Base-by-base conservation (phyloP, 2,329 filamentous ascomycete genomes). In the Claviceps digitariae region DNA sequence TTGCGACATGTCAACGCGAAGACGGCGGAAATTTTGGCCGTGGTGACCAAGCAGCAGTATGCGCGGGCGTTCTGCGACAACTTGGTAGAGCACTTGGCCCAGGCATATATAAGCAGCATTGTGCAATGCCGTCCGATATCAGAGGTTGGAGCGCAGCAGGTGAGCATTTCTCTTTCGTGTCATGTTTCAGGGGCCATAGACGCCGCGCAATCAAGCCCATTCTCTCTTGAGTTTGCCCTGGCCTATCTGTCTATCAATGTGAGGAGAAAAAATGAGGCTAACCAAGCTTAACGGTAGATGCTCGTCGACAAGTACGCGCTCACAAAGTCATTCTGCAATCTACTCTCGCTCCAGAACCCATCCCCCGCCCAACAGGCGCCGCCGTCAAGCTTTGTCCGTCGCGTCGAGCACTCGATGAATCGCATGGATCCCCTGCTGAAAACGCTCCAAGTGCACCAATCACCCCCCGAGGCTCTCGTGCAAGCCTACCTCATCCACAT, bases 401-500 rank as follows among this genome's bases (percentile, higher is more conserved):
- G 93, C 48, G 88, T 96, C 50, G 87, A 86, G 63, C 79, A 83
- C 56, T 85, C 81, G 63, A 93, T 95, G 77, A 82, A 82, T 55
- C 88, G 90, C 59, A 84, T 97, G 58, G 91, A 97, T 63, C 87
- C 89, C 1, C 79, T 98, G 23, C 84, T 98, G 61, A 98, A 98
- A 70, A 97, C 93, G 2, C 79, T 98, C 3, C 93, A 98, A 74
- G 91, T 98, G 48, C 88, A 88, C 29, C 83, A 90, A 2, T 87
- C 86, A 4, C 93, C 93, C 0, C 87, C 91, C 0, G 93, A 98
- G 72, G 91, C 88, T 2, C 80, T 98, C 3, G 90, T 98, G 0
- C 91, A 97, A 71, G 93, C 93, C 36, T 98, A 98, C 67, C 82
- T 98, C 36, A 95, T 97, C 67, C 93, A 97, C 70, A 93, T 98